These are phyloP conservation scores for Pilobolus umbonatus DNA, from an alignment of 192 early-diverging fungal genomes.

Conservation along the genomic window DNA sequence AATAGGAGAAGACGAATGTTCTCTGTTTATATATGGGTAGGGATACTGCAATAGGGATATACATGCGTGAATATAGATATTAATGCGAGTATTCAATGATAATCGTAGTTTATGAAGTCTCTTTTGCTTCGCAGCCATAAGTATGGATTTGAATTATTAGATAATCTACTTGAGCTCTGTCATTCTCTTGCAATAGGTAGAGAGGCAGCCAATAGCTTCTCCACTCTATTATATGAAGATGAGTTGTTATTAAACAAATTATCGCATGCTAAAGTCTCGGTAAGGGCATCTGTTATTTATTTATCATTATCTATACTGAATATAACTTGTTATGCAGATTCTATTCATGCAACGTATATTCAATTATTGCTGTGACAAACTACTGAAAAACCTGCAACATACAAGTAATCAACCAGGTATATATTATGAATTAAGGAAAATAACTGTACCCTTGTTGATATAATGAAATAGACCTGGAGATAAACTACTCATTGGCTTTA, in stretches of 20 bases:
- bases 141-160: conserved; percentile 46
- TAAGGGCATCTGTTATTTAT: conserved; percentile 8
- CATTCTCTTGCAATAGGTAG: conserved; percentile 37
- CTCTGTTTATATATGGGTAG: conserved; percentile 22
- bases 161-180: conserved; percentile 48
- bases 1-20: background rate
- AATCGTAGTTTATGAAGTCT: conserved; percentile 58
- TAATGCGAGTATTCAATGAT: background rate
- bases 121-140: conserved; percentile 49
- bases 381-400: conserved; percentile 48
- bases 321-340: conserved; percentile 39
- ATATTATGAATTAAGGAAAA: background rate
- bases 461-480: conserved; percentile 43
- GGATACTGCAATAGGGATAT: background rate
- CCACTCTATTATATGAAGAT: conserved; percentile 66
- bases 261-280: conserved; percentile 56
- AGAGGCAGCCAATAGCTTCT: conserved; percentile 61
- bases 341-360: conserved; percentile 86
- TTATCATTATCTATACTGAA: background rate
- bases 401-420: conserved; percentile 17
- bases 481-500: conserved; percentile 71
- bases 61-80: background rate
- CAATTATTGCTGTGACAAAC: conserved; percentile 59
- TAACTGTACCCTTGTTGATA: background rate
- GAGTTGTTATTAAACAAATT: conserved; percentile 65